These are phyloP conservation scores for Talaromyces sp. DNA, from an alignment of 2,329 filamentous ascomycete genomes.

Conservation along the genomic window DNA sequence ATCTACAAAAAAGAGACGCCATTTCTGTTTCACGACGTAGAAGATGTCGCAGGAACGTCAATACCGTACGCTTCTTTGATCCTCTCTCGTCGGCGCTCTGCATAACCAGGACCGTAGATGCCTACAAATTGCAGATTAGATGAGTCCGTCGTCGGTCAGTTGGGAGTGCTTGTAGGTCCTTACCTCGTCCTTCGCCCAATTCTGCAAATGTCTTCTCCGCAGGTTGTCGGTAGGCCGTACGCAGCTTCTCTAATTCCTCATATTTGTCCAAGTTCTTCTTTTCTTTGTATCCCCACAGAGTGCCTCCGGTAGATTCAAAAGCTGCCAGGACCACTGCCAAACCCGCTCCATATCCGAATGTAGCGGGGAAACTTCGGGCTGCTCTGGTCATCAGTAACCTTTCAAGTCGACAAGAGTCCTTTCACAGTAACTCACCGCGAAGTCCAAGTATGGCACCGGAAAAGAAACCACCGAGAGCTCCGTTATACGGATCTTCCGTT, in stretches of 20 bases:
- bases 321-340: conserved; percentile 57
- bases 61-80: conserved; percentile 85
- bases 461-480: conserved; percentile 70
- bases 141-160: neutral
- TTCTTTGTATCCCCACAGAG: conserved; percentile 51
- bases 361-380: conserved; percentile 64
- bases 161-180: conserved; percentile 20
- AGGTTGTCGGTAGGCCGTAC: conserved; percentile 69
- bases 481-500: conserved; percentile 75
- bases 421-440: conserved; percentile 52
- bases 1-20: conserved; percentile 23
- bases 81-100: conserved; percentile 74
- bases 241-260: conserved; percentile 67
- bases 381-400: conserved; percentile 7
- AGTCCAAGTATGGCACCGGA: conserved; percentile 70
- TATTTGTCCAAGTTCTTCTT: conserved; percentile 66
- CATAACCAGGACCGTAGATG: conserved; percentile 75
- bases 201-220: conserved; percentile 75
- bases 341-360: conserved; percentile 63
- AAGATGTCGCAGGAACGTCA: conserved; percentile 65
- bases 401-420: conserved; percentile 8
- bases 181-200: conserved; percentile 84
- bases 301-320: conserved; percentile 65
- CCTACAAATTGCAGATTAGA: conserved; percentile 46
- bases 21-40: conserved; percentile 32